Conservation (phyloP, 495 filamentous ascomycete species). For the Oidiodendron maius region DNA sequence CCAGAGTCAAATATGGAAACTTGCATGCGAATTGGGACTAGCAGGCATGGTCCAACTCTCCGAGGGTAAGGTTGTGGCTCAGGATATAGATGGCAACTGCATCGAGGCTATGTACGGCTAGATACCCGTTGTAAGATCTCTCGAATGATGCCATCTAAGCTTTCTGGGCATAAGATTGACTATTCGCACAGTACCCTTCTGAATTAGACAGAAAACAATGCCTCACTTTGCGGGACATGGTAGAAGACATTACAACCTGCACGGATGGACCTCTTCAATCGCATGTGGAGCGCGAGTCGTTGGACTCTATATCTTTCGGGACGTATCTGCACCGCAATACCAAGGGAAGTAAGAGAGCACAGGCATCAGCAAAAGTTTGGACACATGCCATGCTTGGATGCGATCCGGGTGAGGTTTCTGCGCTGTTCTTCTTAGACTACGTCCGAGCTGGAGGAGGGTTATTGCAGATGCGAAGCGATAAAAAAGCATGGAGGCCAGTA, state of each 20-base stretch:
- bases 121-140: too few relatives aligned
- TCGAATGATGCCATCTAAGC: too few relatives aligned
- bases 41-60: too few relatives aligned
- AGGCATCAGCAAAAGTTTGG: conserved; percentile 29
- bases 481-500: conserved; percentile 36
- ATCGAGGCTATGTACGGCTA: too few relatives aligned
- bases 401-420: conserved; percentile 35
- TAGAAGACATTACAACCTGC: conserved; percentile 25
- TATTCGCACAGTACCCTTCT: too few relatives aligned
- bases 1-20: conserved; percentile 33
- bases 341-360: conserved; percentile 16
- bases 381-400: conserved; percentile 38
- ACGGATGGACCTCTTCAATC: conserved; percentile 26
- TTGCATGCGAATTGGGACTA: conserved; percentile 38
- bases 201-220: too few relatives aligned
- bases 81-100: too few relatives aligned
- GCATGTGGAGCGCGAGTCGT: conserved; percentile 22
- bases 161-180: too few relatives aligned
- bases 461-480: conserved; percentile 35
- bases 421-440: conserved; percentile 44
- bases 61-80: too few relatives aligned
- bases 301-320: too few relatives aligned
- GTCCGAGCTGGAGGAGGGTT: conserved; percentile 38
- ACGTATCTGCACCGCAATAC: too few relatives aligned
- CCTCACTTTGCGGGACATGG: conserved; percentile 38